A percentile compares a stretch with the other conserved stretches of the same genome.
Evolutionary conservation across 2,329 filamentous ascomycete species (phyloP).

Genomic region (Fusarium illudens): DNA sequence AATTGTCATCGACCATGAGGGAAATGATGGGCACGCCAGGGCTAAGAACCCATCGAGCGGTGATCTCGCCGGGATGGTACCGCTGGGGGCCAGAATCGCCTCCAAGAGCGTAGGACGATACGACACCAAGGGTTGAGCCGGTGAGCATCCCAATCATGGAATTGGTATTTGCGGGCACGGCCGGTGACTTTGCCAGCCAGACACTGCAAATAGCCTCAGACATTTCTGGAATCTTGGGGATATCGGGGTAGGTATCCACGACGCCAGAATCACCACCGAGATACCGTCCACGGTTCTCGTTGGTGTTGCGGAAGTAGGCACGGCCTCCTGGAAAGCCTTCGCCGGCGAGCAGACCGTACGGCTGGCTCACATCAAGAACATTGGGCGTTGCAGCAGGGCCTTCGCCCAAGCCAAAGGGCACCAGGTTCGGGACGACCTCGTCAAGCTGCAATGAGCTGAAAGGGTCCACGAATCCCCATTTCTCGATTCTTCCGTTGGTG

Average conservation of each 20-base stretch:
- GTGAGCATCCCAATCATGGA: slow-evolving; percentile 83
- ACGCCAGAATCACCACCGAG: slow-evolving; percentile 69
- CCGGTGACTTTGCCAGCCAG: slow-evolving; percentile 87
- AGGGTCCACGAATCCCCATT: slow-evolving; percentile 82
- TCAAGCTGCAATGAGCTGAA: slow-evolving; percentile 80
- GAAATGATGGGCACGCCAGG: slow-evolving; percentile 92
- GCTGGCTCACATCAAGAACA: slow-evolving; percentile 88
- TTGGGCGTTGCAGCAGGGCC: slow-evolving; percentile 84
- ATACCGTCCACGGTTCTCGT: slow-evolving; percentile 80
- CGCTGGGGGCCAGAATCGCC: slow-evolving; percentile 65
- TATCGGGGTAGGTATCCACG: slow-evolving; percentile 72
- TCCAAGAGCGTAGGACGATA: slow-evolving; percentile 83
- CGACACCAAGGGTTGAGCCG: slow-evolving; percentile 83
- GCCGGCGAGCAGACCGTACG: slow-evolving; percentile 83
- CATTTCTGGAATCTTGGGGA: slow-evolving; percentile 77
- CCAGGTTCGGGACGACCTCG: slow-evolving; percentile 76
- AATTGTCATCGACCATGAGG: slow-evolving; percentile 84
- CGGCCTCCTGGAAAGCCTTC: slow-evolving; percentile 87
- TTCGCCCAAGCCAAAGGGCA: slow-evolving; percentile 79
- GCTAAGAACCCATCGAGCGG: slow-evolving; percentile 87
- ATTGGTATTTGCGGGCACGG: slow-evolving; percentile 75
- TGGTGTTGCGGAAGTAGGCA: slow-evolving; percentile 77
- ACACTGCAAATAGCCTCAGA: slow-evolving; percentile 78
- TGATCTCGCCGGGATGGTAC: slow-evolving; percentile 78
- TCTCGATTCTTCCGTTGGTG: slow-evolving; percentile 75